phyloP scores from a whole-genome alignment of 1,139 yeast genomes.

The Hemisphaericaspora subhashii region DNA sequence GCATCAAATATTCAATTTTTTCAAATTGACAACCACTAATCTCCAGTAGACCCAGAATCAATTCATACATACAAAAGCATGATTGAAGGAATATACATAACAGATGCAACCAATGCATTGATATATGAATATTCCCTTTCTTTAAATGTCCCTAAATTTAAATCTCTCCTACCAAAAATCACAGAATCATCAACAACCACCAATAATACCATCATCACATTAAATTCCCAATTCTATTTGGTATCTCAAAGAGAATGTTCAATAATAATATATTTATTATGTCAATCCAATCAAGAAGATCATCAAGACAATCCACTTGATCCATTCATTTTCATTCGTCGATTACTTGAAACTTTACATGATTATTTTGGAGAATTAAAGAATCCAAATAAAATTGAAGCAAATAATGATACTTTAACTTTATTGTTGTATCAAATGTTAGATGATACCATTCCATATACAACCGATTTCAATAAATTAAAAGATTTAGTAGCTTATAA shows the following conservation, averaged over 20 bases:
- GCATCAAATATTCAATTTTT: too few relatives aligned
- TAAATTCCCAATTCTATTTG: slow-evolving; percentile 11
- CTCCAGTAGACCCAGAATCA: too few relatives aligned
- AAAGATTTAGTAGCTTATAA: slow-evolving; percentile 69
- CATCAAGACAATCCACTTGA: slow-evolving; percentile 38
- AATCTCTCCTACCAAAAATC: slow-evolving; percentile 30
- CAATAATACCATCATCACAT: slow-evolving; percentile 3
- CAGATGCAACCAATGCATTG: slow-evolving; percentile 54
- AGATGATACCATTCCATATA: slow-evolving; percentile 73
- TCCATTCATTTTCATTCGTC: slow-evolving; percentile 55
- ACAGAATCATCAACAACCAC: slow-evolving; percentile 3
- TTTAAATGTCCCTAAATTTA: slow-evolving; percentile 51
- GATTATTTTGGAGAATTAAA: slow-evolving; percentile 63
- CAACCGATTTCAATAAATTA: slow-evolving; percentile 70
- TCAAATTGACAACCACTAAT: too few relatives aligned
- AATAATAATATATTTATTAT: slow-evolving; percentile 13
- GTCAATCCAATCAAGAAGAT: slow-evolving; percentile 5
- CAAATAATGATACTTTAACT: slow-evolving; percentile 65
- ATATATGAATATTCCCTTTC: slow-evolving; percentile 58
- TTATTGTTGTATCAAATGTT: slow-evolving; percentile 56
- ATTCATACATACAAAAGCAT: slow-evolving; percentile 15
- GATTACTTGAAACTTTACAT: slow-evolving; percentile 51
- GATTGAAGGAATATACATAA: slow-evolving; percentile 63
- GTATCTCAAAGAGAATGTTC: slow-evolving; percentile 8
- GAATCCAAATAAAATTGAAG: slow-evolving; percentile 56